Evolutionary conservation across 345 rosid species (phyloP).

Genomic region (Melaleuca alternifolia): DNA sequence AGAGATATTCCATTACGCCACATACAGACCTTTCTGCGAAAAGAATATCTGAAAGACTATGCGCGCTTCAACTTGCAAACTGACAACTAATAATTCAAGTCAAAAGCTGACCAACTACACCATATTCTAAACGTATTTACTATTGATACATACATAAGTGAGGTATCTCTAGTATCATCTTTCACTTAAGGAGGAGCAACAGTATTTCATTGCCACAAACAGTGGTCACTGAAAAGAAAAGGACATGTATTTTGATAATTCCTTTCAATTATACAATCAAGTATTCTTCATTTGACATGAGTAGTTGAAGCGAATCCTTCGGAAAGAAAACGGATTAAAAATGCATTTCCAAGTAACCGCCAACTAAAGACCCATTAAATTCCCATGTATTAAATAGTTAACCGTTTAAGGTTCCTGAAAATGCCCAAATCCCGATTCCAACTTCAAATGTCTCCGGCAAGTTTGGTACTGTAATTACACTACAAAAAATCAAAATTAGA

Average conservation of each 20-base stretch:
- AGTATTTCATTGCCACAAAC: background rate
- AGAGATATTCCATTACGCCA: background rate
- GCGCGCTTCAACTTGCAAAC: background rate
- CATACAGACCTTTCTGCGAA: background rate
- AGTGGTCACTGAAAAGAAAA: background rate
- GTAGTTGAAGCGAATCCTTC: background rate
- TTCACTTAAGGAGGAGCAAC: background rate
- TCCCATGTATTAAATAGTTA: background rate
- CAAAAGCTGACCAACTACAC: background rate
- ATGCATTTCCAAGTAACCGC: background rate
- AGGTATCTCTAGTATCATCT: background rate
- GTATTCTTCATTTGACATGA: background rate
- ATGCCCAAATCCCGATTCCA: background rate
- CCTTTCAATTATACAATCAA: background rate
- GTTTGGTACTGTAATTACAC: background rate
- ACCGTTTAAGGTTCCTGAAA: background rate
- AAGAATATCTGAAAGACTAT: background rate
- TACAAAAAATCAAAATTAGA: background rate
- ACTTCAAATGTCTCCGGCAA: background rate
- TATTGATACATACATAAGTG: background rate
- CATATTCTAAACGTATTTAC: background rate
- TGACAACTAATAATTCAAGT: background rate
- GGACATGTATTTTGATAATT: background rate
- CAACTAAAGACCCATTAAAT: background rate
- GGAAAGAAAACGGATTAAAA: background rate